Base-by-base conservation (phyloP, 192 early-diverging fungal genomes). In the Backusella tuberculispora region DNA sequence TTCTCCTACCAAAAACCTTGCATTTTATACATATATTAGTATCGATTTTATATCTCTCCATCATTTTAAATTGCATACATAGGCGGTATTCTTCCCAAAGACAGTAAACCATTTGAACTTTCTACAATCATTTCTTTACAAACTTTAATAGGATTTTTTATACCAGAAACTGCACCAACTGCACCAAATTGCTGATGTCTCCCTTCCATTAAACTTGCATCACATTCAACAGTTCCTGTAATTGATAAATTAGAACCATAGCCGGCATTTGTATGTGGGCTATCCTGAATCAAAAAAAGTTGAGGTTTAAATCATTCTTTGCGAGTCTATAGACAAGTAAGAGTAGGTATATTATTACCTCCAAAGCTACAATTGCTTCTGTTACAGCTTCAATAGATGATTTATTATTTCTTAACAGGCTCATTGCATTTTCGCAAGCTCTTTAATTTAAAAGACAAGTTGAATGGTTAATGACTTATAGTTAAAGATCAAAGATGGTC, bases 181-280 rank as follows among this genome's bases (percentile, higher is more conserved):
- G 89, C 93, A 3, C 91, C 93, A 86, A 95, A 95, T n/a, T 80
- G 77, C n/a, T 89, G 86, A 0, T 83, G 78, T 10, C 80, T 73
- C 1, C 88, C 83, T 43, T 86, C 78, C 93, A 95, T 95, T n/a
- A 95, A 80, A 24, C 90, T 77, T 12, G 96, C 96, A 79, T 98
- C 96, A 73, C 94, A 96, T 83, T 98, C 95, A 2, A 96, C 93
- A 3, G 73, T 75, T 1, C 93, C 94, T 0, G 81, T 67, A 0
- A 92, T 78, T 19, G 90, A 94, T 15, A 96, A 84, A 75, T 97
- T 97, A 0, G 93, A 94, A 29, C 95, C 96, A 64, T 76, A 76
- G 0, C 93, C 85, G 19, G 85, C 83, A 65, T 87, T 87, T 7
- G 85, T 85, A 60, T 78, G 63, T 15, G 78, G 82, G 17, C 78